A percentile compares a stretch with the other conserved stretches of the same genome.
phyloP scores from a whole-genome alignment of 257 asterid species.

The Penstemon eatonii region DNA sequence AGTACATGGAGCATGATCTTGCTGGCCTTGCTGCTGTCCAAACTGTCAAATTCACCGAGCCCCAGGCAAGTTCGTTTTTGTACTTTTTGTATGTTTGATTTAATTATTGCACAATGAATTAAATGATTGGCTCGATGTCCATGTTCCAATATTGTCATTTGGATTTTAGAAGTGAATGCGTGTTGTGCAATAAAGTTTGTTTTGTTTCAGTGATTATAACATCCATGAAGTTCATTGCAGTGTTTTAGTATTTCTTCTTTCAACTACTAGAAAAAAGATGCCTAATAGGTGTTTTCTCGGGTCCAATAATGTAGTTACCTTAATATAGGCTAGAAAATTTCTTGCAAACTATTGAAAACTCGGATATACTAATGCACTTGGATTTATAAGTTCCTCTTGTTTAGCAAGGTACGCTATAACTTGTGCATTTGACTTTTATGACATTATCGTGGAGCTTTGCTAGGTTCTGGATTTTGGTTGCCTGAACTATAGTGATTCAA shows the following conservation, averaged over 20 bases:
- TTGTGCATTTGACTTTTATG: not conserved
- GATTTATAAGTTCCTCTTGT: not conserved
- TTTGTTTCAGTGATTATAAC: slow-evolving; percentile 5
- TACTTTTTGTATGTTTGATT: slow-evolving; percentile 22
- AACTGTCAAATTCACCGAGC: slow-evolving; percentile 45
- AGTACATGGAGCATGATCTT: slow-evolving; percentile 67
- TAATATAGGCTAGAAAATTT: not conserved
- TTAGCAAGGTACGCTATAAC: not conserved
- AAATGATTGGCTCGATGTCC: slow-evolving; percentile 7
- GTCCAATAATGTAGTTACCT: not conserved
- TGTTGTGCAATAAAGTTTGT: not conserved
- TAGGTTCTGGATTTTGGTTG: not conserved
- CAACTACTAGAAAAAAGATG: not conserved
- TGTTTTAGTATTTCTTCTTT: not conserved
- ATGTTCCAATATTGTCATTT: no score
- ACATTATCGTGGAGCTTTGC: not conserved
- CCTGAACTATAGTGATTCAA: no score
- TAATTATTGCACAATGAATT: not conserved
- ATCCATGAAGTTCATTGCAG: not conserved
- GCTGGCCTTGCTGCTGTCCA: slow-evolving; percentile 58
- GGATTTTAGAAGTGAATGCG: not conserved
- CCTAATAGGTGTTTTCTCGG: not conserved
- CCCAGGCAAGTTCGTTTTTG: slow-evolving; percentile 44
- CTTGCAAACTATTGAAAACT: slow-evolving; percentile 15
- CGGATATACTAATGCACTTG: slow-evolving; percentile 1